These are phyloP conservation scores for Centrapalus pauciflorus DNA, from an alignment of 129 eudicot species.

Conservation along the genomic window DNA sequence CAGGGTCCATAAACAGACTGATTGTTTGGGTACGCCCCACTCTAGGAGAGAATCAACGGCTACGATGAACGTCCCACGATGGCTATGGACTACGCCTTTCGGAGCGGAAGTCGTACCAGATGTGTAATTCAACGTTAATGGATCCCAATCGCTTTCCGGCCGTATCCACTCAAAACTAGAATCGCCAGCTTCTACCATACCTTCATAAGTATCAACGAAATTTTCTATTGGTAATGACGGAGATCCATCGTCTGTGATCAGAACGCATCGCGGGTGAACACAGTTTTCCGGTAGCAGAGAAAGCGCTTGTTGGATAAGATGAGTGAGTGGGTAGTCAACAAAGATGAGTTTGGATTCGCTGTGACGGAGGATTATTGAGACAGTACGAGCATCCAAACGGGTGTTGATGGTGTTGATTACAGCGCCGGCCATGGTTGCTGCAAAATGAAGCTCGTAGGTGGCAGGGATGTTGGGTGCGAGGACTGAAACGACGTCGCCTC, in stretches of 20 bases:
- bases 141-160: constrained; percentile 52
- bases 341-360: too few relatives aligned
- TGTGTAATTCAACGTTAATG: constrained; percentile 46
- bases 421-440: constrained; percentile 56
- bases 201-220: constrained; percentile 26
- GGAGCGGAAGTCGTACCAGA: constrained; percentile 64
- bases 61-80: constrained; percentile 45
- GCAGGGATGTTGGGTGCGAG: constrained; percentile 62
- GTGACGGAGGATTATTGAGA: constrained; percentile 51
- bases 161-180: constrained; percentile 42
- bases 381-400: constrained; percentile 45
- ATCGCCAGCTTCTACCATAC: constrained; percentile 42
- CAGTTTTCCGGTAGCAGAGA: too few relatives aligned
- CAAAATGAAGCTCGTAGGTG: constrained; percentile 65
- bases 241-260: constrained; percentile 24
- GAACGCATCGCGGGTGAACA: constrained; percentile 21
- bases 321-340: background rate
- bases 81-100: constrained; percentile 55
- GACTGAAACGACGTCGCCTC: constrained; percentile 43
- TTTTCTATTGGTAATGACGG: background rate
- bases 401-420: constrained; percentile 49
- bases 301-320: background rate
- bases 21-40: constrained; percentile 56
- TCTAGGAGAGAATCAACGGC: constrained; percentile 41
- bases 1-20: constrained; percentile 59